A percentile compares a stretch with the other conserved stretches of the same genome.
These are phyloP conservation scores for Elsinoe fawcettii DNA, from an alignment of 2,329 filamentous ascomycete species.

Conservation along the genomic window DNA sequence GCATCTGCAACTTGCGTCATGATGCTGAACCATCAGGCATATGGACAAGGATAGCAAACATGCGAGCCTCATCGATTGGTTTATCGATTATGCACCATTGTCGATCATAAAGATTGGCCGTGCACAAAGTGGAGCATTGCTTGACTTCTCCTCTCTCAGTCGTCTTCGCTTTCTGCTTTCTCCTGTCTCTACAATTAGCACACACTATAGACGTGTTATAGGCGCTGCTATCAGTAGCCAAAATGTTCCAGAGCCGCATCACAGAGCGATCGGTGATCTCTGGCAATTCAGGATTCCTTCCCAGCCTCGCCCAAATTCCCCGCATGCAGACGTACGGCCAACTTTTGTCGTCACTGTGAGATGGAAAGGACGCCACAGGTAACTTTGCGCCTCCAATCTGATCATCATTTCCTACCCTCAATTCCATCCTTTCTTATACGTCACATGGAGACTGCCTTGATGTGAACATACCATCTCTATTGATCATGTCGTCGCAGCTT, in stretches of 20 bases:
- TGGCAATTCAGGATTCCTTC: not conserved
- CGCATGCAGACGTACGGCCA: not conserved
- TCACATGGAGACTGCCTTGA: too few relatives aligned
- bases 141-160: not conserved
- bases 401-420: not conserved
- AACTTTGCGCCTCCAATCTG: not conserved
- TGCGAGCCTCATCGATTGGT: not conserved
- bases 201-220: too few relatives aligned
- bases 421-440: not conserved
- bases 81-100: not conserved
- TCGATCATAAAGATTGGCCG: conserved; percentile 4
- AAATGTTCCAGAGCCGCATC: too few relatives aligned
- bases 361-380: not conserved
- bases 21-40: not conserved
- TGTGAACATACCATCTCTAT: too few relatives aligned
- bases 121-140: conserved; percentile 2
- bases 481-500: conserved; percentile 16
- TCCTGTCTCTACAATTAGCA: not conserved
- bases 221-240: too few relatives aligned
- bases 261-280: not conserved
- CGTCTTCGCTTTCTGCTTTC: not conserved
- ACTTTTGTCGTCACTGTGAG: conserved; percentile 14
- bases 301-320: not conserved
- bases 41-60: not conserved
- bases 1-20: not conserved